phyloP scores from a whole-genome alignment of 2,329 filamentous ascomycete species.

The Fusarium falciforme region DNA sequence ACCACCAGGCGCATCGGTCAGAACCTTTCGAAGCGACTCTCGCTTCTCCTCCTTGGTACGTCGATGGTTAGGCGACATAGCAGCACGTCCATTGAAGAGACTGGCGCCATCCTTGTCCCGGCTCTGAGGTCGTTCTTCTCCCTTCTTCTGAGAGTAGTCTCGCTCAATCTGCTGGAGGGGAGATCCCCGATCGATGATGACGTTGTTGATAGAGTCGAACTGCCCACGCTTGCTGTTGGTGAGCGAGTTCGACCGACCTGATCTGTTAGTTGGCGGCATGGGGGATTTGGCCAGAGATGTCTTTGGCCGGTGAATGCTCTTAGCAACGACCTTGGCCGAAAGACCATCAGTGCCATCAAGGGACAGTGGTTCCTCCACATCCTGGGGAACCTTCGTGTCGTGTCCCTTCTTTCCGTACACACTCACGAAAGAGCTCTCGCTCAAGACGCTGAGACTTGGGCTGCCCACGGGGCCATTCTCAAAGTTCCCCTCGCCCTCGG shows the following conservation, averaged over 20 bases:
- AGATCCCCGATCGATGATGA: conserved; percentile 58
- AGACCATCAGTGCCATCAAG: conserved; percentile 43
- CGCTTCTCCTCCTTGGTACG: conserved; percentile 60
- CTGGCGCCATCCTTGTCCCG: conserved; percentile 39
- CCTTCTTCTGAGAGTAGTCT: conserved; percentile 41
- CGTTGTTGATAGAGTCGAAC: conserved; percentile 59
- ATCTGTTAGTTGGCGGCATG: conserved; percentile 12
- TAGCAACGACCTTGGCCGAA: conserved; percentile 17
- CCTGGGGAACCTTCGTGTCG: conserved; percentile 37
- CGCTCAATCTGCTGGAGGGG: conserved; percentile 64
- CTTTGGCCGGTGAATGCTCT: conserved; percentile 33
- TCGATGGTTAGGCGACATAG: conserved; percentile 34
- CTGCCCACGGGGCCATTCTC: conserved; percentile 56
- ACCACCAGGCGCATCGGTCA: conserved; percentile 58
- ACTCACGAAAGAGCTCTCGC: conserved; percentile 75
- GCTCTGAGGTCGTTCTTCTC: conserved; percentile 47
- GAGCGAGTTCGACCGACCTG: conserved; percentile 47
- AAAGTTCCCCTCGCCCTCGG: conserved; percentile 50
- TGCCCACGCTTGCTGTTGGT: conserved; percentile 48
- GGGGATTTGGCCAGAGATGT: conserved; percentile 34
- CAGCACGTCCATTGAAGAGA: conserved; percentile 23
- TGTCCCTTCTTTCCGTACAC: conserved; percentile 65
- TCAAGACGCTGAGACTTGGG: conserved; percentile 72
- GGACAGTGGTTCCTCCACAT: conserved; percentile 47
- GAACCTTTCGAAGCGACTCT: conserved; percentile 59